Evolutionary conservation across 1,284 basidiomycete species (phyloP).

Genomic region (Rhodotorula sp.): DNA sequence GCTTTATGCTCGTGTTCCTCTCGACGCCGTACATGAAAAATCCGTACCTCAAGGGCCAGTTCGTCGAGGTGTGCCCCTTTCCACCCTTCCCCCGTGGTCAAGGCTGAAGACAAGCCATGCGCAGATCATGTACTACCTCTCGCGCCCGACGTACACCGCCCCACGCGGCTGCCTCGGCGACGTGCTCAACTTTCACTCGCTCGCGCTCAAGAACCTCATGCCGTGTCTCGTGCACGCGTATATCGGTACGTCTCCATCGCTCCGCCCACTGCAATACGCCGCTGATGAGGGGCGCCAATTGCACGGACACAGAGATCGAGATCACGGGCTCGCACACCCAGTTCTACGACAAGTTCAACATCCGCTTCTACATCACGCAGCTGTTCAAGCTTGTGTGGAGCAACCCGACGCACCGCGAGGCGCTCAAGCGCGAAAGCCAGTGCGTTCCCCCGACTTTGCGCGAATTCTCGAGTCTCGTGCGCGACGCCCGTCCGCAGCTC

Average conservation of each 20-base stretch:
- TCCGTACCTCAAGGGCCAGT: slow-evolving; percentile 96
- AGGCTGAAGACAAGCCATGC: neutral
- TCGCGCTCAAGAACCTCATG: slow-evolving; percentile 87
- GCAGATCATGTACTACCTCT: slow-evolving; percentile 80
- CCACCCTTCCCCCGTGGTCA: neutral
- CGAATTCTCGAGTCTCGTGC: too few relatives aligned
- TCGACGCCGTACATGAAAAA: slow-evolving; percentile 97
- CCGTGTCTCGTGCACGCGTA: slow-evolving; percentile 92
- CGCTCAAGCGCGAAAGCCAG: slow-evolving; percentile 74
- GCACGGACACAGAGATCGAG: slow-evolving; percentile 75
- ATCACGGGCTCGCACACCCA: slow-evolving; percentile 95
- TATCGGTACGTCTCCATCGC: slow-evolving; percentile 64
- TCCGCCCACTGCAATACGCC: neutral
- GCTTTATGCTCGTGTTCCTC: slow-evolving; percentile 88
- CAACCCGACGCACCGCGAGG: slow-evolving; percentile 80
- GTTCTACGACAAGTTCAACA: slow-evolving; percentile 91
- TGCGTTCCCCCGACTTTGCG: slow-evolving; percentile 53
- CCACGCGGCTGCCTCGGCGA: slow-evolving; percentile 77
- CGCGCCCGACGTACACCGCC: slow-evolving; percentile 55
- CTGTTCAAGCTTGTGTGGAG: slow-evolving; percentile 86
- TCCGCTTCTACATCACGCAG: slow-evolving; percentile 62
- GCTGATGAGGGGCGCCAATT: neutral
- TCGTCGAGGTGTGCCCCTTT: slow-evolving; percentile 71
- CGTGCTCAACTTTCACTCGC: slow-evolving; percentile 76
- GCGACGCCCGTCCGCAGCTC: neutral